Evolutionary conservation across 495 filamentous ascomycete genomes (phyloP), one percentile per base, ranked within the genome.

Genomic region (Podospora pseudocomata): DNA sequence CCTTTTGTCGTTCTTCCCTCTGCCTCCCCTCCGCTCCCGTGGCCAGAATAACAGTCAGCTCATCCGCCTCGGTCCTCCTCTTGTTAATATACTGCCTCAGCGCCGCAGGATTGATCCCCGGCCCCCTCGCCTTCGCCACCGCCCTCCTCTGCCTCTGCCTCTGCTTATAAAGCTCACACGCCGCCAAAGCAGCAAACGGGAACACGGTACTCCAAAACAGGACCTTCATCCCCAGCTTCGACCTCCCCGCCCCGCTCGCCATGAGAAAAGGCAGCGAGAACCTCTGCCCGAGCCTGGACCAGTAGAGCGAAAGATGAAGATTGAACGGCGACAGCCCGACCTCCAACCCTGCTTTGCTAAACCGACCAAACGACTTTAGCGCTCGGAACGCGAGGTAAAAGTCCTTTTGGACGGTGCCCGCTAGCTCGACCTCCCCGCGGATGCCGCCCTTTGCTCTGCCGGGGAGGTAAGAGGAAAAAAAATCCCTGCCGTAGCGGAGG

Each of bases 31-130:
- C 80, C 3, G 86, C 86, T 49, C 82, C 80, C 1, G 83, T 82
- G 0, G 69, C 68, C 80, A 89, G 84, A 49, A 88, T 70, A 63
- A 80, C 80, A 57, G 84, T 84, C 30, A 86, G 79, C 67, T 87
- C 80, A 61, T 78, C 77, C 49, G 85, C 86, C 63, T 86, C 84
- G 5, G 75, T 76, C 3, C 77, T 76, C 57, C 79, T 80, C 67
- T 80, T 72, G 0, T 80, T 78, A 7, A 87, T 73, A 58, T 79
- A 71, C 53, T 79, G 79, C 56, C 76, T 80, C 7, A 61, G 5
- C 23, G 84, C 65, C 26, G 80, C 74, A 15, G 79, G 78, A 60
- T 83, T 80, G 64, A 73, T 16, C 3, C 16, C 4, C 53, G 34
- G 57, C 32, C 30, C 15, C 28, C 53, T 77, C 28, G 73, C 74